These are phyloP conservation scores for Trichoderma sp. DNA, from an alignment of 2,329 filamentous ascomycete species.

Conservation along the genomic window DNA sequence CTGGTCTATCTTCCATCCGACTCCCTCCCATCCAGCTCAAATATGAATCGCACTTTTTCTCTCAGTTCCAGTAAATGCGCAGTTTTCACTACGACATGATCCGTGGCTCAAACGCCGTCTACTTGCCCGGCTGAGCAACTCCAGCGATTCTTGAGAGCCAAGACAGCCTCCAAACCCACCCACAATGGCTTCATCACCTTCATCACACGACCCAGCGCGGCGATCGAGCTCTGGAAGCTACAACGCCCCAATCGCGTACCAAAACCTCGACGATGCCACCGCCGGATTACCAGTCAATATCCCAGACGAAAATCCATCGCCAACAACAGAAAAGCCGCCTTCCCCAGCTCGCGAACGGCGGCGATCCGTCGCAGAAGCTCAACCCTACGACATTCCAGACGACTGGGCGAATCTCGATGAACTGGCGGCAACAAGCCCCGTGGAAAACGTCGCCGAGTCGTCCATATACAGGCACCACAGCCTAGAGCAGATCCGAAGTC, in stretches of 20 bases:
- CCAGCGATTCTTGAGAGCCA: not conserved
- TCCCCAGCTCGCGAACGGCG: not conserved
- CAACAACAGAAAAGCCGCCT: not conserved
- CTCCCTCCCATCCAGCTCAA: not conserved
- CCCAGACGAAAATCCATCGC: not conserved
- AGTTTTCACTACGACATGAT: not conserved
- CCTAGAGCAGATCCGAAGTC: conserved; percentile 24
- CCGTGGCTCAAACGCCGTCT: not conserved
- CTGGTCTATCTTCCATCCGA: not conserved
- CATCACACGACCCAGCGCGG: conserved; percentile 7
- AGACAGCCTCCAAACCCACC: not conserved
- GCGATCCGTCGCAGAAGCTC: not conserved
- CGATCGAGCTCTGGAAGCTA: conserved; percentile 24
- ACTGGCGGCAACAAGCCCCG: conserved; percentile 36
- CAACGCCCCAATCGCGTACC: conserved; percentile 37
- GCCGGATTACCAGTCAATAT: conserved; percentile 28
- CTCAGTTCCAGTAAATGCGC: not conserved
- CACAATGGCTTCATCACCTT: not conserved
- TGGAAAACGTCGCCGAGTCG: conserved; percentile 24
- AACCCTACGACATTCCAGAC: conserved; percentile 29
- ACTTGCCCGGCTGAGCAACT: not conserved
- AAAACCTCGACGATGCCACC: conserved; percentile 45
- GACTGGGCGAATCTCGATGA: conserved; percentile 48
- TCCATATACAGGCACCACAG: conserved; percentile 23
- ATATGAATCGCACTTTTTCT: not conserved